Conservation (phyloP, 1,284 basidiomycete genomes). For the Omphalotus olearius region DNA sequence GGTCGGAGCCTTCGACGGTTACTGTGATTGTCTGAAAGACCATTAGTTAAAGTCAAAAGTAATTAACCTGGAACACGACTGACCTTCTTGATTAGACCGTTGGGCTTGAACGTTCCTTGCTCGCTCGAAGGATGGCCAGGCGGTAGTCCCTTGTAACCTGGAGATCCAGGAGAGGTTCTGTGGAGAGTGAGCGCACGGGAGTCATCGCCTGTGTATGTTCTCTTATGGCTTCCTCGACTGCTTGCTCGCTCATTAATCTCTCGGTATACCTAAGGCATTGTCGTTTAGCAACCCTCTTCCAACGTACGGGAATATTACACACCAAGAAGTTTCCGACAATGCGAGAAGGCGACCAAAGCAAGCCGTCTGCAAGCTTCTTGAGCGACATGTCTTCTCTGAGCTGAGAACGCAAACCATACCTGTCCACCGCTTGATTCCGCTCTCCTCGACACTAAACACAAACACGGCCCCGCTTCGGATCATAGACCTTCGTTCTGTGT, state of each 20-base stretch:
- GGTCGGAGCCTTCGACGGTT: slow-evolving; percentile 68
- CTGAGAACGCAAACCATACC: slow-evolving; percentile 73
- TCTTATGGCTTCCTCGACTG: slow-evolving; percentile 43
- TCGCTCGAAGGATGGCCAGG: slow-evolving; percentile 28
- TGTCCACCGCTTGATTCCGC: slow-evolving; percentile 83
- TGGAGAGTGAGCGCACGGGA: slow-evolving; percentile 27
- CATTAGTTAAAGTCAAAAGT: background rate
- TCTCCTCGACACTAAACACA: slow-evolving; percentile 79
- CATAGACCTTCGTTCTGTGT: slow-evolving; percentile 67
- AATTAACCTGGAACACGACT: slow-evolving; percentile 8
- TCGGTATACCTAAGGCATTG: slow-evolving; percentile 57
- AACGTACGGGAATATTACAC: slow-evolving; percentile 21
- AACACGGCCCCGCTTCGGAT: slow-evolving; percentile 80
- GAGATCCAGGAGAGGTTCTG: slow-evolving; percentile 26
- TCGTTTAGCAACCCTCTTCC: background rate
- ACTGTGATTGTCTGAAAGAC: slow-evolving; percentile 69
- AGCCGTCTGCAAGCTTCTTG: slow-evolving; percentile 44
- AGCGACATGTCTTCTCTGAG: slow-evolving; percentile 54
- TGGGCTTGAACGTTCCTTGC: slow-evolving; percentile 63
- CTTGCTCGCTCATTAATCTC: slow-evolving; percentile 64
- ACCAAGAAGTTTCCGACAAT: slow-evolving; percentile 82
- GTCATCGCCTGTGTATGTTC: slow-evolving; percentile 39
- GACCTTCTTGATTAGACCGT: slow-evolving; percentile 73
- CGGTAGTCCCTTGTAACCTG: slow-evolving; percentile 11
- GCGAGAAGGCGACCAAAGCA: slow-evolving; percentile 77